Conservation (phyloP, 352 stramenopile genomes). For the Phytophthora tubulina region DNA sequence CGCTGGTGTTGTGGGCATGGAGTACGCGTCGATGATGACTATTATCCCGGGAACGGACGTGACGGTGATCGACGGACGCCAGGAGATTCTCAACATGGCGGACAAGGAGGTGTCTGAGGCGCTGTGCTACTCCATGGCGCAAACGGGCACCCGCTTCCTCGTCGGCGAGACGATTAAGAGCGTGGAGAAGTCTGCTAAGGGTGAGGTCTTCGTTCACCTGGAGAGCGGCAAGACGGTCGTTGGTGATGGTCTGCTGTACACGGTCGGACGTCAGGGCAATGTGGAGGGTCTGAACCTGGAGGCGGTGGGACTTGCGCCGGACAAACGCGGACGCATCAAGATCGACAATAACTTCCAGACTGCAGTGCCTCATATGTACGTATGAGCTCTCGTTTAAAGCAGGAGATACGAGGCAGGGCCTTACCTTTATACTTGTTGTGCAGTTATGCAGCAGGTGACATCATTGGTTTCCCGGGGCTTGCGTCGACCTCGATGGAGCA, state of each 20-base stretch:
- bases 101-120: conserved; percentile 90
- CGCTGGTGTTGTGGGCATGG: conserved; percentile 92
- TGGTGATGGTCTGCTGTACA: conserved; percentile 88
- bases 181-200: conserved; percentile 69
- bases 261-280: conserved; percentile 88
- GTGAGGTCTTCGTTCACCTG: conserved; percentile 82
- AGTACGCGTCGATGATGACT: conserved; percentile 93
- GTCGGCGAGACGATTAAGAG: conserved; percentile 82
- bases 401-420: neutral
- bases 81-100: conserved; percentile 91
- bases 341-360: conserved; percentile 93
- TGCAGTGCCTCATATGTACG: conserved; percentile 86
- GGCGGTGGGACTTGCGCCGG: conserved; percentile 76
- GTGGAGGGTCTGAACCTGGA: conserved; percentile 87
- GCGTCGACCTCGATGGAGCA: conserved; percentile 94
- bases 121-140: conserved; percentile 90
- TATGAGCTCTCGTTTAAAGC: neutral
- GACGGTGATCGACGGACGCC: conserved; percentile 89
- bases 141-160: conserved; percentile 89
- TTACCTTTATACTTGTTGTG: conserved; percentile 20
- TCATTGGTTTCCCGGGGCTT: conserved; percentile 90
- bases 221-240: conserved; percentile 90
- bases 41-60: conserved; percentile 92
- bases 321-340: conserved; percentile 88
- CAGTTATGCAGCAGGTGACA: conserved; percentile 91